Percentiles rank a stretch among this genome's conserved stretches.
These are phyloP conservation scores for Grifola frondosa DNA, from an alignment of 1,284 basidiomycete genomes.

Conservation along the genomic window DNA sequence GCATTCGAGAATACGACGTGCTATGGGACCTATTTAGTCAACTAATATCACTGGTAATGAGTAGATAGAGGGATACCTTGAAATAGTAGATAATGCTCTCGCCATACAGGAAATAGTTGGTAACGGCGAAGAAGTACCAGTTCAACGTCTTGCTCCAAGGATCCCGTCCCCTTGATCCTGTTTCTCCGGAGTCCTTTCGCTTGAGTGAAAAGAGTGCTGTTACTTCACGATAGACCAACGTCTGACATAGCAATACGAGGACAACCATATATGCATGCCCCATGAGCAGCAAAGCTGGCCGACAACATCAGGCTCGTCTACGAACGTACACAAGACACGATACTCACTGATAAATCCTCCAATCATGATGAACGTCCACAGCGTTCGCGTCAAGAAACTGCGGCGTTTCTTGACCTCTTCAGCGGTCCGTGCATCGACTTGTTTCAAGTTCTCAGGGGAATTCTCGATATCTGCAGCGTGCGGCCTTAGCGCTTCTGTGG, in stretches of 20 bases:
- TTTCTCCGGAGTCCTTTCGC: slow-evolving; percentile 47
- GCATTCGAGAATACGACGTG: slow-evolving; percentile 97
- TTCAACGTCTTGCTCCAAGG: slow-evolving; percentile 94
- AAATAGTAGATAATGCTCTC: slow-evolving; percentile 99
- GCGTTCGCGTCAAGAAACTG: slow-evolving; percentile 79
- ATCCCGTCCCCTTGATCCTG: slow-evolving; percentile 60
- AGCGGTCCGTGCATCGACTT: too few relatives aligned
- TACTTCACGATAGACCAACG: slow-evolving; percentile 94
- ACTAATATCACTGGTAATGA: neutral
- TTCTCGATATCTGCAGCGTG: too few relatives aligned
- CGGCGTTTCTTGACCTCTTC: slow-evolving; percentile 76
- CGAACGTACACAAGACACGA: slow-evolving; percentile 1
- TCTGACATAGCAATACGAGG: slow-evolving; percentile 90
- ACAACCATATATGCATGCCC: slow-evolving; percentile 93
- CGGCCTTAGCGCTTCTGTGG: too few relatives aligned
- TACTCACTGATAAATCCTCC: slow-evolving; percentile 83
- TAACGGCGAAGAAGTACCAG: slow-evolving; percentile 99
- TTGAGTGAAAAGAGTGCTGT: slow-evolving; percentile 89
- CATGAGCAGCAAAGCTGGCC: slow-evolving; percentile 77
- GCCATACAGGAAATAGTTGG: slow-evolving; percentile 98
- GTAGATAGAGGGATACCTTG: slow-evolving; percentile 66
- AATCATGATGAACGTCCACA: slow-evolving; percentile 98
- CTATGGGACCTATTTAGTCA: slow-evolving; percentile 45
- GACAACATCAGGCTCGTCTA: slow-evolving; percentile 2
- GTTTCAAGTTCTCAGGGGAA: too few relatives aligned